phyloP scores from a whole-genome alignment of 2,329 filamentous ascomycete genomes.

The Colletotrichum simmondsii region DNA sequence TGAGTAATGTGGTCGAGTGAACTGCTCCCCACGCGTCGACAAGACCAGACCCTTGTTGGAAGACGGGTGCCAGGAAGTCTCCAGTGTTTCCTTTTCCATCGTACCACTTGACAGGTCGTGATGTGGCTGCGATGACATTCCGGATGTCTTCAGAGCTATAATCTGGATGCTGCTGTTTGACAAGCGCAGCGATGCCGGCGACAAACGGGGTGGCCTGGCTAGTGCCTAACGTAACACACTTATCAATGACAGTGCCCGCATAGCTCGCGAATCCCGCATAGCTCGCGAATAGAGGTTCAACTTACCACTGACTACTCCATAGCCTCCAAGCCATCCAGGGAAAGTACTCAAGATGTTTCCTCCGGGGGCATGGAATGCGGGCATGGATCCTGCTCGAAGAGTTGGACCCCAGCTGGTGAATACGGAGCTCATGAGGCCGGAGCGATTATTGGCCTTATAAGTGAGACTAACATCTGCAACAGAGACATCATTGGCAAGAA shows the following conservation, averaged over 20 bases:
- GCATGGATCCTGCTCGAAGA: slow-evolving; percentile 52
- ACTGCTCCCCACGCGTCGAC: slow-evolving; percentile 49
- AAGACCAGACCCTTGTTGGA: slow-evolving; percentile 52
- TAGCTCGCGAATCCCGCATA: too few relatives aligned
- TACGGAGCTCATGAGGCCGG: background rate
- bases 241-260: background rate
- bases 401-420: slow-evolving; percentile 55
- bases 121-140: slow-evolving; percentile 39
- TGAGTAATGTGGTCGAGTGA: slow-evolving; percentile 45
- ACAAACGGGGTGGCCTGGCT: slow-evolving; percentile 57
- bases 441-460: slow-evolving; percentile 1
- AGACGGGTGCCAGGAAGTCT: slow-evolving; percentile 41
- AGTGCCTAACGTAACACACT: slow-evolving; percentile 46
- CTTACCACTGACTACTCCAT: slow-evolving; percentile 48
- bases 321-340: slow-evolving; percentile 38
- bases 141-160: slow-evolving; percentile 36
- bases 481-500: background rate
- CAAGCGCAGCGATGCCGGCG: slow-evolving; percentile 48
- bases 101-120: slow-evolving; percentile 37
- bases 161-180: slow-evolving; percentile 34
- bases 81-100: slow-evolving; percentile 14
- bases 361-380: slow-evolving; percentile 51
- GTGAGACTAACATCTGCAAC: background rate
- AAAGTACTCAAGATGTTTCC: slow-evolving; percentile 54
- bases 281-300: background rate